phyloP scores from a whole-genome alignment of 257 asterid species.

The Anisodus acutangulus region DNA sequence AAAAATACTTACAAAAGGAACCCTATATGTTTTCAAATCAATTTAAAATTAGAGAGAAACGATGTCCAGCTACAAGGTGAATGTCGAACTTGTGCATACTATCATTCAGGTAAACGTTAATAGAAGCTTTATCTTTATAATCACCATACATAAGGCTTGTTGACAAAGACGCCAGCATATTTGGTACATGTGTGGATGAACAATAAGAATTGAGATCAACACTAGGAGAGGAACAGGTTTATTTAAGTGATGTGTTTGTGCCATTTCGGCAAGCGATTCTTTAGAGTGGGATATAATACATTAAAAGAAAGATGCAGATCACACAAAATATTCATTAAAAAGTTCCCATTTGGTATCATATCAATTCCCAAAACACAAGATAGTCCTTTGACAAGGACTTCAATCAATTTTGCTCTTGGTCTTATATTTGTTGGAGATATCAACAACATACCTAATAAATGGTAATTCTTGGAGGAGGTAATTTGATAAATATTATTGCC shows the following conservation, averaged over 20 bases:
- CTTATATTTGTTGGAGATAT: not conserved
- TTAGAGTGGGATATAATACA: not conserved
- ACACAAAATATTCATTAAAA: conserved; percentile 13
- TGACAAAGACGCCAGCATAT: not conserved
- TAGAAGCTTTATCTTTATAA: not conserved
- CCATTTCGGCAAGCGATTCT: not conserved
- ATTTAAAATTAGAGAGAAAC: too few species aligned
- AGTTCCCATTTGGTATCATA: not conserved
- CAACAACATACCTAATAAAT: not conserved
- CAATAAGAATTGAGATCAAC: not conserved
- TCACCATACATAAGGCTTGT: not conserved
- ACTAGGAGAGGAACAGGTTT: conserved; percentile 3
- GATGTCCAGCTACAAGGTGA: not conserved
- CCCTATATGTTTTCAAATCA: not conserved
- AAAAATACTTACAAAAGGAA: not conserved
- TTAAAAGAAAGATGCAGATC: conserved; percentile 20
- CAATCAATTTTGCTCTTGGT: not conserved
- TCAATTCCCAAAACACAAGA: not conserved
- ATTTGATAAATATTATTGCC: not conserved
- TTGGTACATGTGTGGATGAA: not conserved
- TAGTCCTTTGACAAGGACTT: not conserved
- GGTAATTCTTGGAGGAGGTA: not conserved
- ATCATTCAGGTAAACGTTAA: not conserved
- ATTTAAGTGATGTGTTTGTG: not conserved
- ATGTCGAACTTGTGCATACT: not conserved